Evolutionary conservation across 2,329 filamentous ascomycete genomes (phyloP), one percentile per base, ranked within the genome.

Genomic region (Rugonectria rugulosa): DNA sequence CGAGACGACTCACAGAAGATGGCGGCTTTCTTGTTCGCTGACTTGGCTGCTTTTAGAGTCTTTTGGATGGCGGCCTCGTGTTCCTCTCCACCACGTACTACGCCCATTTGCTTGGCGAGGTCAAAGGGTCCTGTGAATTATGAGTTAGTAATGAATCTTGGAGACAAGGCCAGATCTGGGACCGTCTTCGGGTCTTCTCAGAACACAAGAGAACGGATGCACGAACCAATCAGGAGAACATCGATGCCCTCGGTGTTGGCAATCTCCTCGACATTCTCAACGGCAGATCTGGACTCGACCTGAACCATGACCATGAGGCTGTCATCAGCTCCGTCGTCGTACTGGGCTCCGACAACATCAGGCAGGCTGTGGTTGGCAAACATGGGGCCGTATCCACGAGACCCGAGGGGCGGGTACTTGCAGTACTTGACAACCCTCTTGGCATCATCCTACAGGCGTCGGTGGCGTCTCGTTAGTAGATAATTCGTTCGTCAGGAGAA

Each of bases 191-290:
- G n/a, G n/a, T n/a, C 24, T 27, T 27, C 2, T 14, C 11, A 26
- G 14, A 9, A n/a, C 14, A 8, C 20, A 2, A 5, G 20, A n/a
- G 11, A 20, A 5, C 11, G 15, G 10, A 6, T 34, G 6, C 11
- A 44, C 48, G 31, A 23, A 51, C 48, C 48, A 43, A 51, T 51
- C 5, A 51, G 38, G 9, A 51, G 21, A 36, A 38, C 48, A 36
- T 51, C 48, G 23, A 51, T 14, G 12, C 48, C 48, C 3, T 51
- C 48, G 4, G 38, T 40, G 14, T 19, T 23, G 19, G 24, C 48
- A 43, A 51, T 51, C 7, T 21, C 38, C 8, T 51, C 37, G 4
- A 51, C 48, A 44, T 51, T 51, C n/a, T 51, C 38, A 3, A 51
- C 20, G 2, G 23, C 48, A 10, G 37, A 40, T 29, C 29, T 38